Evolutionary conservation across 345 rosid species (phyloP).

Genomic region (Draba incana): DNA sequence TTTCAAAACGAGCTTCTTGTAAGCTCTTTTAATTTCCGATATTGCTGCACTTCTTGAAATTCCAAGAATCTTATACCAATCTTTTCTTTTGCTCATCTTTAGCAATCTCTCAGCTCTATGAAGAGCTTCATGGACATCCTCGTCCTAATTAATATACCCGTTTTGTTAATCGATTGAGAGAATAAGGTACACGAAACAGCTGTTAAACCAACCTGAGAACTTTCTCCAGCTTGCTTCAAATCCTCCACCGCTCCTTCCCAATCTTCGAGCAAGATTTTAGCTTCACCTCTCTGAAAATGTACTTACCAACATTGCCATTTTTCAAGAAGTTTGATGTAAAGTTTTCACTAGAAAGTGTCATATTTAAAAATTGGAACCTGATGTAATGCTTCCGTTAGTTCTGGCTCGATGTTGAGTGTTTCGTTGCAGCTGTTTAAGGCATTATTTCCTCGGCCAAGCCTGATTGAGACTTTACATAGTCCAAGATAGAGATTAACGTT

Average conservation of each 20-base stretch:
- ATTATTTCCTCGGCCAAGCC: slow-evolving; percentile 94
- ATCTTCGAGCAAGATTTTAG: slow-evolving; percentile 89
- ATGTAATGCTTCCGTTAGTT: slow-evolving; percentile 85
- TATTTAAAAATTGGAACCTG: slow-evolving; percentile 53
- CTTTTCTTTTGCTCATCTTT: slow-evolving; percentile 95
- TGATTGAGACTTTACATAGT: slow-evolving; percentile 83
- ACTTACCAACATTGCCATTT: no score
- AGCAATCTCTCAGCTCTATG: slow-evolving; percentile 93
- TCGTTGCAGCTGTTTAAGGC: slow-evolving; percentile 81
- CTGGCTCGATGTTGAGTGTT: slow-evolving; percentile 78
- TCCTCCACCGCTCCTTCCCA: slow-evolving; percentile 99
- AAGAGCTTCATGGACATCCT: slow-evolving; percentile 72
- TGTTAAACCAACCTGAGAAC: slow-evolving; percentile 70
- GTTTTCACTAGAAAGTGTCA: no score
- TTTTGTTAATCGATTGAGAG: no score
- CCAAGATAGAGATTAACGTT: slow-evolving; percentile 93
- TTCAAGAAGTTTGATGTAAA: slow-evolving; percentile 3
- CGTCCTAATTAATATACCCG: slow-evolving; percentile 54
- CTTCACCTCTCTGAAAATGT: slow-evolving; percentile 81
- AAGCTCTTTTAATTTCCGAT: slow-evolving; percentile 85
- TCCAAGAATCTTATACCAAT: slow-evolving; percentile 93
- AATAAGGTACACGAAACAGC: not conserved
- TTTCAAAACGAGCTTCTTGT: slow-evolving; percentile 92
- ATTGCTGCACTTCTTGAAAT: slow-evolving; percentile 76
- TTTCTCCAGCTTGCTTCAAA: slow-evolving; percentile 79